Evolutionary conservation across 345 rosid genomes (phyloP).

Genomic region (Eucalyptus paniculata): DNA sequence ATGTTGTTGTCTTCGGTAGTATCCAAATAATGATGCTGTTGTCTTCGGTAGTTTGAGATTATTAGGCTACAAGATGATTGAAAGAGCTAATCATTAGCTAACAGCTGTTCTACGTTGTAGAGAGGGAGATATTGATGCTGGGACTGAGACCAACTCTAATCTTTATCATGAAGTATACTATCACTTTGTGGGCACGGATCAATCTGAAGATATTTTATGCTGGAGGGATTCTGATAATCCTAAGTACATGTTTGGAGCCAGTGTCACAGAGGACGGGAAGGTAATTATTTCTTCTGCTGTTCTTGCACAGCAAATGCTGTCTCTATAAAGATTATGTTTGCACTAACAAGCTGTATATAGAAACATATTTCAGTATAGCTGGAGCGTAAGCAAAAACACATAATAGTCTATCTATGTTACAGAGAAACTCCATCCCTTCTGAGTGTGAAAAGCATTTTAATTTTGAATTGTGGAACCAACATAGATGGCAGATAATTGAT

Average conservation of each 20-base stretch:
- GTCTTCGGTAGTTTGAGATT: neutral
- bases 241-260: slow-evolving; percentile 33
- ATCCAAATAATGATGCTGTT: neutral
- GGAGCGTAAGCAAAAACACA: neutral
- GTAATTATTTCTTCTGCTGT: slow-evolving; percentile 12
- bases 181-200: slow-evolving; percentile 70
- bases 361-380: neutral
- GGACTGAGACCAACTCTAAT: slow-evolving; percentile 80
- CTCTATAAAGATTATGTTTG: neutral
- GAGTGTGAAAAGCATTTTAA: neutral
- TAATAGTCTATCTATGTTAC: neutral
- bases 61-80: neutral
- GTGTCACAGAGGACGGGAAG: slow-evolving; percentile 84
- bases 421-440: neutral
- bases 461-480: neutral
- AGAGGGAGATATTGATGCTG: slow-evolving; percentile 85
- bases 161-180: slow-evolving; percentile 74
- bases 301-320: neutral
- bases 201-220: slow-evolving; percentile 79
- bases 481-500: neutral
- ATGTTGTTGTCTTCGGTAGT: neutral
- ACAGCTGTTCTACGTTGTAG: slow-evolving; percentile 15
- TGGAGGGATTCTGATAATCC: slow-evolving; percentile 88
- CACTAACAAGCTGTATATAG: neutral
- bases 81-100: neutral